A percentile compares a stretch with the other conserved stretches of the same genome.
phyloP scores from a whole-genome alignment of 1,139 yeast species.

The Geotrichum restrictum region DNA sequence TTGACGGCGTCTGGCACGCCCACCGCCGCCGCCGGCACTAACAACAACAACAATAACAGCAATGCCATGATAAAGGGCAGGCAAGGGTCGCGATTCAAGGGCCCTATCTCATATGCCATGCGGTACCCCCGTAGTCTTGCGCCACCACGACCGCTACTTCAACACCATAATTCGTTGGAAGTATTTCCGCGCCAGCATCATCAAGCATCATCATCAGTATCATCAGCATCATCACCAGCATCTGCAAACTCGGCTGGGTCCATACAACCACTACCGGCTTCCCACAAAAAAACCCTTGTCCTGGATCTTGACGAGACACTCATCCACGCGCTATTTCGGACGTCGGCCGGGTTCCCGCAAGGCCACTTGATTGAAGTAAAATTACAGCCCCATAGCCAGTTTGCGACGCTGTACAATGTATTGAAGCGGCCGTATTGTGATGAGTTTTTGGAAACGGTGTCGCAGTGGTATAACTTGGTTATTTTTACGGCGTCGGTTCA shows the following conservation, averaged over 20 bases:
- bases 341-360: conserved; percentile 45
- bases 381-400: conserved; percentile 47
- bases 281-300: conserved; percentile 57
- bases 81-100: not conserved
- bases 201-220: no score
- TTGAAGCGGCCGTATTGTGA: conserved; percentile 92
- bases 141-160: conserved; percentile 18
- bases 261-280: no score
- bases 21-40: no score
- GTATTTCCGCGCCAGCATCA: not conserved
- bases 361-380: conserved; percentile 84
- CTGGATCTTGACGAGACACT: conserved; percentile 90
- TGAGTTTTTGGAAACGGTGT: conserved; percentile 68
- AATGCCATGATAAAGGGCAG: no score
- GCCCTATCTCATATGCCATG: conserved; percentile 8
- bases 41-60: no score
- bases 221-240: no score
- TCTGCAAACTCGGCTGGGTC: no score
- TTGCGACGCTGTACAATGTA: conserved; percentile 80
- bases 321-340: conserved; percentile 81
- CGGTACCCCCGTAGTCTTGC: conserved; percentile 16
- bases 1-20: conserved; percentile 5
- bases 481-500: conserved; percentile 70
- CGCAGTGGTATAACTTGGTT: conserved; percentile 75
- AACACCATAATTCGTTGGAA: not conserved